Evolutionary conservation across 2,329 filamentous ascomycete genomes (phyloP).

Genomic region (Aspergillus quadrilineatus): DNA sequence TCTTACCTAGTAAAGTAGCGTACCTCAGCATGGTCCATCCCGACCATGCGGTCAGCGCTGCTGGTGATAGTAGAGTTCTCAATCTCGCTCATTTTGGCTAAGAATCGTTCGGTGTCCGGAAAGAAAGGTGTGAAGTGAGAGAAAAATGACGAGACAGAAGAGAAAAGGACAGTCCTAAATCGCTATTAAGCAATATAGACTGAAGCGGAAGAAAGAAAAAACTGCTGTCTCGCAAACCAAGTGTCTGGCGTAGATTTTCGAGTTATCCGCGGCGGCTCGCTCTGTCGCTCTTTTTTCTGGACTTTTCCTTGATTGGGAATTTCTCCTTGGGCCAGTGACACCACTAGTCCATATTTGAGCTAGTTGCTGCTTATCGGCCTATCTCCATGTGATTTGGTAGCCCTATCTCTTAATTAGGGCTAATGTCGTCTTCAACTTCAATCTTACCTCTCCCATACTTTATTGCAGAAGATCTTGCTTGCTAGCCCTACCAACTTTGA

Average conservation of each 20-base stretch:
- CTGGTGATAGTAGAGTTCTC: constrained; percentile 29
- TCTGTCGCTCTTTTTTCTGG: constrained; percentile 28
- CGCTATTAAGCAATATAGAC: background rate
- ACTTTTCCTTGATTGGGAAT: constrained; percentile 30
- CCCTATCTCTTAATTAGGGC: constrained; percentile 27
- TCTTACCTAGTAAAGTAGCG: constrained; percentile 97
- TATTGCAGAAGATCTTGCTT: constrained; percentile 12
- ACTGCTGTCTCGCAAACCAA: constrained; percentile 3
- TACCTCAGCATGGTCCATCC: constrained; percentile 90
- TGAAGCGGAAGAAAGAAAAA: constrained; percentile 11
- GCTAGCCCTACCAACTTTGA: background rate
- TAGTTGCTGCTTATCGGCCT: background rate
- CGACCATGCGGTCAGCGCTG: constrained; percentile 50
- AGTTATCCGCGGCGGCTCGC: constrained; percentile 12
- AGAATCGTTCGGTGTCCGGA: background rate
- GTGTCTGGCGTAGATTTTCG: constrained; percentile 3
- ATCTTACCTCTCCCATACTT: background rate
- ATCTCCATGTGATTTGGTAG: constrained; percentile 26
- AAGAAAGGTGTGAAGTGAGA: background rate
- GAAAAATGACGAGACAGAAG: background rate
- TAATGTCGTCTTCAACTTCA: constrained; percentile 2
- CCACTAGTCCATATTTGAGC: constrained; percentile 19
- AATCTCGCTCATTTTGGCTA: constrained; percentile 32
- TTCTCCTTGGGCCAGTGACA: constrained; percentile 20
- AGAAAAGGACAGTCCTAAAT: background rate